phyloP scores from a whole-genome alignment of 2,329 filamentous ascomycete species.

The Aspergillus sp. region DNA sequence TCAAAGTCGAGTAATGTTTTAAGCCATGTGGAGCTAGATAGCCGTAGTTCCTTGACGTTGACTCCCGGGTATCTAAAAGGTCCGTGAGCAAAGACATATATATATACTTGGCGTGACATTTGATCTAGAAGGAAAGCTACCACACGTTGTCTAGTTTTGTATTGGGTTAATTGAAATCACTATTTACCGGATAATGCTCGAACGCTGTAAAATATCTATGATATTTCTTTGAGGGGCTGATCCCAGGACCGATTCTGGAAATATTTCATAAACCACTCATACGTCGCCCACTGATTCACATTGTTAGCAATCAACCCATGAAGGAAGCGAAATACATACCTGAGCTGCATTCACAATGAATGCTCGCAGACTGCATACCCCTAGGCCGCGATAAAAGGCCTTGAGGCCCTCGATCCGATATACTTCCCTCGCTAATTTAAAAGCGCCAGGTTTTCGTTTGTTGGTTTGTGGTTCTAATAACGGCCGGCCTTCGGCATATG shows the following conservation, averaged over 20 bases:
- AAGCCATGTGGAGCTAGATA: not conserved
- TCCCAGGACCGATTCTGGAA: constrained; percentile 25
- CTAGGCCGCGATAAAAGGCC: constrained; percentile 72
- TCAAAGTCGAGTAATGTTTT: not conserved
- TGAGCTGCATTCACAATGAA: constrained; percentile 92
- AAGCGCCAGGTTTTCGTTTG: constrained; percentile 48
- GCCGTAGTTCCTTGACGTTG: not conserved
- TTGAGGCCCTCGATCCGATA: constrained; percentile 63
- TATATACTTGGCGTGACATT: not conserved
- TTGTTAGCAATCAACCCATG: constrained; percentile 8
- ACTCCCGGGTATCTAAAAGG: not conserved
- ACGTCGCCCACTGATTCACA: constrained; percentile 71
- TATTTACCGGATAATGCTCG: not conserved
- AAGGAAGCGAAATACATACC: constrained; percentile 33
- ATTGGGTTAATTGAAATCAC: not conserved
- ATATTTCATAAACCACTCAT: constrained; percentile 77
- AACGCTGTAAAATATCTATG: not conserved
- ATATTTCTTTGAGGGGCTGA: constrained; percentile 4
- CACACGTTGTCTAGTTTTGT: not conserved
- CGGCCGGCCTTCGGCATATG: constrained; percentile 23
- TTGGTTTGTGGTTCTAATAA: constrained; percentile 20
- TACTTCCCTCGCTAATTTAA: constrained; percentile 64
- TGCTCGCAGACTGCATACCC: constrained; percentile 78
- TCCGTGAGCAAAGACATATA: not conserved
- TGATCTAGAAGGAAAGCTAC: not conserved